Percentiles rank a stretch among this genome's conserved stretches.
These are phyloP conservation scores for Trapa incisa DNA, from an alignment of 345 rosid genomes.

Conservation along the genomic window DNA sequence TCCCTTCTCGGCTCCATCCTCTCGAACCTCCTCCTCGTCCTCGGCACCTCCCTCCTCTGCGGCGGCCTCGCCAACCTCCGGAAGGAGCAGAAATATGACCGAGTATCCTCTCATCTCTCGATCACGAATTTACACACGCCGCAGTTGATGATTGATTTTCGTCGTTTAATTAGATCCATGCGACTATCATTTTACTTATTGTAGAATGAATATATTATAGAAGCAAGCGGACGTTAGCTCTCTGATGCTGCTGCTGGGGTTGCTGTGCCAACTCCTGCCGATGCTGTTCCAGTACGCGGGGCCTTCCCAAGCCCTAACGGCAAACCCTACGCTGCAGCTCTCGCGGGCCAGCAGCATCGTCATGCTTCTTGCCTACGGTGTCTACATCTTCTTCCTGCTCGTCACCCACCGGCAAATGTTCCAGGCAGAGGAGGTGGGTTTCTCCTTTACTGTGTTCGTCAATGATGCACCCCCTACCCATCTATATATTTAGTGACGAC, in stretches of 20 bases:
- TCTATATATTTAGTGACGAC: too few relatives aligned
- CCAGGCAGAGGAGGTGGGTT: conserved; percentile 39
- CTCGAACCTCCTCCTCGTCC: conserved; percentile 82
- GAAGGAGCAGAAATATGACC: conserved; percentile 61
- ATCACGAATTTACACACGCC: too few relatives aligned
- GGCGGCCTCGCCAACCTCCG: conserved; percentile 70
- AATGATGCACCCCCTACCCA: too few relatives aligned
- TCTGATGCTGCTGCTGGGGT: conserved; percentile 48
- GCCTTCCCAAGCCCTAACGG: conserved; percentile 16
- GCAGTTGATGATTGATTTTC: too few relatives aligned
- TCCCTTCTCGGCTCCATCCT: conserved; percentile 81
- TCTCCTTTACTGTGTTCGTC: too few relatives aligned
- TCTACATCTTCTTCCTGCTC: conserved; percentile 67
- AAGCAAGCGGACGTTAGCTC: conserved; percentile 82
- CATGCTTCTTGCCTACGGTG: conserved; percentile 63
- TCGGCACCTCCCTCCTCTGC: conserved; percentile 82
- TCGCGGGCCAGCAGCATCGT: conserved; percentile 77
- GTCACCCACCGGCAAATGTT: conserved; percentile 60
- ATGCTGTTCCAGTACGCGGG: conserved; percentile 39
- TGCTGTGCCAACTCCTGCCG: conserved; percentile 69
- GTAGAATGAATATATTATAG: conserved; percentile 20
- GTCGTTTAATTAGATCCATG: too few relatives aligned
- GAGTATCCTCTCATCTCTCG: conserved; percentile 24
- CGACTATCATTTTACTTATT: too few relatives aligned
- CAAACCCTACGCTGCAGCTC: conserved; percentile 34